Evolutionary conservation across 257 asterid species (phyloP).

Genomic region (Sherardia arvensis): DNA sequence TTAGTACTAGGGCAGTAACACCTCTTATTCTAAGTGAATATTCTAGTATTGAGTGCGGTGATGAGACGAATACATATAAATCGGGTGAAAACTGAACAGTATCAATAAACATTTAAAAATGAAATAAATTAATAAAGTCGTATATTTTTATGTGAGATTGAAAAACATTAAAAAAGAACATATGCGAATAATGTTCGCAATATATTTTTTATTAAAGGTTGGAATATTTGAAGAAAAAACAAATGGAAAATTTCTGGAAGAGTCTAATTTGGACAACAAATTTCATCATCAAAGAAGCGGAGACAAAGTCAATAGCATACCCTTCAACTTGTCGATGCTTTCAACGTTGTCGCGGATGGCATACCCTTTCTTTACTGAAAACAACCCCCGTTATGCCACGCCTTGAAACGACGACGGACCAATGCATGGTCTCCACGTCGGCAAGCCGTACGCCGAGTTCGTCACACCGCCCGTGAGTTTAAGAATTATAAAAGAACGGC

Average conservation of each 20-base stretch:
- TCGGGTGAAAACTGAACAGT: too few relatives aligned
- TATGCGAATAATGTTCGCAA: too few relatives aligned
- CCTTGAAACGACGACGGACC: neutral
- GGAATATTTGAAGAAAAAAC: neutral
- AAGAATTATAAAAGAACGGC: too few relatives aligned
- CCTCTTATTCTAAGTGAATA: too few relatives aligned
- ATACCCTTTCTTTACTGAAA: neutral
- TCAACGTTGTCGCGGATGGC: constrained; percentile 18
- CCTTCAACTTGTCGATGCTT: constrained; percentile 8
- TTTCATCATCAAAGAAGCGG: neutral
- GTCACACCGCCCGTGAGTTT: neutral
- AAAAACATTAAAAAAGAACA: too few relatives aligned
- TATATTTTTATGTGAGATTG: too few relatives aligned
- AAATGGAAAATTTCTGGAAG: neutral
- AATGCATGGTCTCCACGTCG: neutral
- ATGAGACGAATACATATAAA: too few relatives aligned
- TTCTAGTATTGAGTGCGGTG: too few relatives aligned
- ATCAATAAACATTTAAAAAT: too few relatives aligned
- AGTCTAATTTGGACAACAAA: neutral
- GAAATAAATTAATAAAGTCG: too few relatives aligned
- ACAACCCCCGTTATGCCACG: neutral
- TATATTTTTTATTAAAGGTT: neutral
- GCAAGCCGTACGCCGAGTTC: neutral
- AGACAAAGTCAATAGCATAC: constrained; percentile 1
- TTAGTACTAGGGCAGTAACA: too few relatives aligned